Base-by-base conservation (phyloP, 2,329 filamentous ascomycete species). In the Alternaria arborescens region DNA sequence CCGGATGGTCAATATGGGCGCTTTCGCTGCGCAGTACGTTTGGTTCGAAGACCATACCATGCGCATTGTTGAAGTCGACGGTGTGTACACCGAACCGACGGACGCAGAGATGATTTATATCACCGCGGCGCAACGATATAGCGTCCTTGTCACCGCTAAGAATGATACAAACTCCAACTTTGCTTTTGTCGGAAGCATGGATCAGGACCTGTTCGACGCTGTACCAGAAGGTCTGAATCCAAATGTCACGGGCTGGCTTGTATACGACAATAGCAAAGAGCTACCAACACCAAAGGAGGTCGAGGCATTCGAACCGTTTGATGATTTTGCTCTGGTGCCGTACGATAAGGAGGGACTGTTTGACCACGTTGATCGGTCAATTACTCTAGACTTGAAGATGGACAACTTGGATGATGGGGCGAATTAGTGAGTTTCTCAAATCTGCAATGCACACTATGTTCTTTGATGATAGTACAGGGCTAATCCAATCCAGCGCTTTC, bases 241-340 rank as follows among this genome's bases (percentile, higher is more conserved):
- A 0, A 88, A 88, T 60, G 84, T 84, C 0, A 86, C 84, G 0
- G 82, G 82, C 14, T 86, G 82, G 82, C 78, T 88, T 1, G 79
- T 86, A 1, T 88, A 88, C 60, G 82, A 88, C 56, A 77, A 82
- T 4, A 65, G 71, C 0, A 82, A 83, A 48, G 74, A 78, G 0
- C 77, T 82, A 46, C 83, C 82, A 5, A 73, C 81, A 0, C 82
- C 91, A 1, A 82, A 85, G 0, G 60, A 83, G 0, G 73, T 93
- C 3, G 83, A 89, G 44, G 84, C 86, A 12, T 88, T 92, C 48
- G 79, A 89, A 24, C 85, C 88, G 1, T 89, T 90, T 59, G 92
- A 97, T 69, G 93, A 97, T 72, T 87, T 91, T 64, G 83, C 79
- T 0, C 84, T 97, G 0, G 83, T 89, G 0, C 91, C 93, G 0